Conservation (phyloP, 2,329 filamentous ascomycete genomes). For the Aspergillus aculeatinus region DNA sequence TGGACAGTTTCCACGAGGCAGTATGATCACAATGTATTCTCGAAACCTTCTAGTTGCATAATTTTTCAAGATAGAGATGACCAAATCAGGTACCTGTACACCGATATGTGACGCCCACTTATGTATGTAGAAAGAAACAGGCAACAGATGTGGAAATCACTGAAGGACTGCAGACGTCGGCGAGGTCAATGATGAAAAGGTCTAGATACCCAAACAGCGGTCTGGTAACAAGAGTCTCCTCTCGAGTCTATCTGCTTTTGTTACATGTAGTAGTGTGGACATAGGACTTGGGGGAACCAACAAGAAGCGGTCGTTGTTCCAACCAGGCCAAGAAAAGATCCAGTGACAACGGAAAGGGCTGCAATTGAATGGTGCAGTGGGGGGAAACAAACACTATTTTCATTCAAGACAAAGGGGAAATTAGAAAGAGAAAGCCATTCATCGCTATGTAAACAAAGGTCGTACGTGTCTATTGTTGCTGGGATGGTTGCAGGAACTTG, state of each 20-base stretch:
- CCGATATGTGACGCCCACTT: not conserved
- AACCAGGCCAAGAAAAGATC: slow-evolving; percentile 10
- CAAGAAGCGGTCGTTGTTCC: slow-evolving; percentile 8
- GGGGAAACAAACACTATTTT: slow-evolving; percentile 19
- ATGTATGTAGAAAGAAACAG: not conserved
- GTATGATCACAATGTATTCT: not conserved
- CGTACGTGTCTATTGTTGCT: slow-evolving; percentile 28
- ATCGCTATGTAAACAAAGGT: slow-evolving; percentile 29
- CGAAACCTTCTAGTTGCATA: not conserved
- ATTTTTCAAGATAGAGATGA: not conserved
- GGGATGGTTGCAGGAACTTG: slow-evolving; percentile 34
- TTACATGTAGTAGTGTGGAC: slow-evolving; percentile 21
- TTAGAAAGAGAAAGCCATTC: slow-evolving; percentile 17
- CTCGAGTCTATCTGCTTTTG: slow-evolving; percentile 24
- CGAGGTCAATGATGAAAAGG: not conserved
- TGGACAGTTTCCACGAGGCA: not conserved
- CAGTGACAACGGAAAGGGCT: slow-evolving; percentile 12
- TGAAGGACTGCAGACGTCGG: not conserved
- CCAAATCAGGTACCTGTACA: slow-evolving; percentile 12
- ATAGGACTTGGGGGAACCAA: slow-evolving; percentile 1
- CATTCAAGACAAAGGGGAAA: slow-evolving; percentile 19
- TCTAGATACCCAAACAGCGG: slow-evolving; percentile 13
- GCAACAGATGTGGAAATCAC: not conserved
- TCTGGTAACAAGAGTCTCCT: slow-evolving; percentile 4
- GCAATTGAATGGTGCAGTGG: slow-evolving; percentile 17